Conservation (phyloP, 257 asterid genomes). For the Scutellaria baicalensis region DNA sequence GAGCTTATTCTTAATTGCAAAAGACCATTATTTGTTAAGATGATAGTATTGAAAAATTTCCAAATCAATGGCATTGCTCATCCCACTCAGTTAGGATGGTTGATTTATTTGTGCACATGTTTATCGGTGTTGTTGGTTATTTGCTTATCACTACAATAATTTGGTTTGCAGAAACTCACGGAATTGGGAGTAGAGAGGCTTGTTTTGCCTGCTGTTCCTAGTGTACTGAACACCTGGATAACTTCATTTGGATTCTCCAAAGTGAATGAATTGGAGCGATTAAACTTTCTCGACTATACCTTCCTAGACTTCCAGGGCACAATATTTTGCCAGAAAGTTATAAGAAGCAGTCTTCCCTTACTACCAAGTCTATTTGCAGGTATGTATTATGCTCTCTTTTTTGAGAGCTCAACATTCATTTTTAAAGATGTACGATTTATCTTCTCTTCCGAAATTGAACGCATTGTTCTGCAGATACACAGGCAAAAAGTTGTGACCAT, state of each 20-base stretch:
- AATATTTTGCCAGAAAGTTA: constrained; percentile 61
- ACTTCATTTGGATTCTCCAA: constrained; percentile 63
- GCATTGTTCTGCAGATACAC: constrained; percentile 33
- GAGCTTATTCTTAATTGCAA: neutral
- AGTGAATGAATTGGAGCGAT: constrained; percentile 52
- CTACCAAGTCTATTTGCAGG: constrained; percentile 34
- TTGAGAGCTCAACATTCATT: neutral
- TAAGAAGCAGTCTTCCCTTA: constrained; percentile 18
- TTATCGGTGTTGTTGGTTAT: neutral
- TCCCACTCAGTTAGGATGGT: neutral
- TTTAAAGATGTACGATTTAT: neutral
- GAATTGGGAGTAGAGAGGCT: constrained; percentile 80
- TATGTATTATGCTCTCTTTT: constrained; percentile 14
- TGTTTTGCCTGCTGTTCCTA: constrained; percentile 78
- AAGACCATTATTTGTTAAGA: neutral
- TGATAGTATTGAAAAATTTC: neutral
- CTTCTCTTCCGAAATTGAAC: neutral
- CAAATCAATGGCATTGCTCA: neutral
- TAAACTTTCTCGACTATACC: constrained; percentile 41
- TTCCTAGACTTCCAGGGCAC: constrained; percentile 85
- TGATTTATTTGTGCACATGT: neutral
- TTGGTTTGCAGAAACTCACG: constrained; percentile 49
- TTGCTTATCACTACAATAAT: neutral
- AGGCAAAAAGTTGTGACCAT: constrained; percentile 14
- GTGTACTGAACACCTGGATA: constrained; percentile 68